Evolutionary conservation across 164 flowering plant genomes (phyloP).

Genomic region (Warburgia ugandensis): DNA sequence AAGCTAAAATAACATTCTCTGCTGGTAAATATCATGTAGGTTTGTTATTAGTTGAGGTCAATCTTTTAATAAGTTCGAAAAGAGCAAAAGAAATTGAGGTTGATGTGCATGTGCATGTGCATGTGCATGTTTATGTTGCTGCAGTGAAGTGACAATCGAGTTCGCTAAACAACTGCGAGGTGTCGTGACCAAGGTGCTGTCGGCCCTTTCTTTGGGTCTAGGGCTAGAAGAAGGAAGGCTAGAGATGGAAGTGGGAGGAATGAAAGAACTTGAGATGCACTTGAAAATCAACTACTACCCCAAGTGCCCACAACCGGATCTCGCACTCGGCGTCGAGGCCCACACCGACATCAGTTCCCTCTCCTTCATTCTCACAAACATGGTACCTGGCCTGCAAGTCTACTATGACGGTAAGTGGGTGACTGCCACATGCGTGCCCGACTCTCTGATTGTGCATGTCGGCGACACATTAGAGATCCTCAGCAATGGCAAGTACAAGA

Average conservation of each 20-base stretch:
- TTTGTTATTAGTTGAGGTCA: too few species aligned
- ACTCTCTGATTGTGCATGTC: conserved; percentile 72
- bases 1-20: too few species aligned
- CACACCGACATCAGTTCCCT: conserved; percentile 82
- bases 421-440: conserved; percentile 83
- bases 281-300: conserved; percentile 96
- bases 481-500: conserved; percentile 79
- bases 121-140: neutral
- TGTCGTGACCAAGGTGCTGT: conserved; percentile 50
- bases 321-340: conserved; percentile 84
- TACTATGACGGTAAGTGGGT: conserved; percentile 66
- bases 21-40: too few species aligned
- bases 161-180: conserved; percentile 48
- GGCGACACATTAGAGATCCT: conserved; percentile 87
- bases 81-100: too few species aligned
- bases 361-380: conserved; percentile 87
- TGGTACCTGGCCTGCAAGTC: conserved; percentile 87
- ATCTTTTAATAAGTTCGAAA: too few species aligned
- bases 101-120: neutral
- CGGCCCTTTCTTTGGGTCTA: conserved; percentile 53
- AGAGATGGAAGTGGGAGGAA: conserved; percentile 76
- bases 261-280: conserved; percentile 66
- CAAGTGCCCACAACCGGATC: conserved; percentile 85
- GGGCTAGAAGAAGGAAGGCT: conserved; percentile 74
- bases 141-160: conserved; percentile 61